Percentiles rank a stretch among this genome's conserved stretches.
phyloP scores from a whole-genome alignment of 192 early-diverging fungal genomes.

The Diversispora eburnea region DNA sequence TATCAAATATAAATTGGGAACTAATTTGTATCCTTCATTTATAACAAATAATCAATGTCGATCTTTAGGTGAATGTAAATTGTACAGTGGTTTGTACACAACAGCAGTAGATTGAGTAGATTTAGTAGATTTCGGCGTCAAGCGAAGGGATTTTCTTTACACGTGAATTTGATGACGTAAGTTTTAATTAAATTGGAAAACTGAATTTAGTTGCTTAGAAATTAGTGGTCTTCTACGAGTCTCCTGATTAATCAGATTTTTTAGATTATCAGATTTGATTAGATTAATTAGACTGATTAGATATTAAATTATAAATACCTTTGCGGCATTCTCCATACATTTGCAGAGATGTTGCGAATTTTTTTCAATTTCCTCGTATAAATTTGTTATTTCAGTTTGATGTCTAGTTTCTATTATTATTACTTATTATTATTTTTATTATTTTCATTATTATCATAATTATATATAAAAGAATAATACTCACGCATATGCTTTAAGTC shows the following conservation, averaged over 20 bases:
- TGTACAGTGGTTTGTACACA: too few relatives aligned
- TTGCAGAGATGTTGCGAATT: background rate
- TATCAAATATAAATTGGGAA: too few relatives aligned
- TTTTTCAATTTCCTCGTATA: conserved; percentile 19
- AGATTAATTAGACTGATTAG: background rate
- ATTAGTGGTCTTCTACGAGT: background rate
- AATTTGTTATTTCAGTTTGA: background rate
- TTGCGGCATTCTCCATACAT: background rate
- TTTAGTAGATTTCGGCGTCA: too few relatives aligned
- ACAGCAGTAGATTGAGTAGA: too few relatives aligned
- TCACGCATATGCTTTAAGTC: conserved; percentile 20
- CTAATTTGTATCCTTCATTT: too few relatives aligned
- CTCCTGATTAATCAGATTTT: background rate
- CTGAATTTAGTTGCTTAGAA: background rate
- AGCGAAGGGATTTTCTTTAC: too few relatives aligned
- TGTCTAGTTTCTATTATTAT: background rate
- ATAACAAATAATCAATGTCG: too few relatives aligned
- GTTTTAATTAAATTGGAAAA: background rate
- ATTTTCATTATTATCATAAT: too few relatives aligned
- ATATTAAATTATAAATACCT: background rate
- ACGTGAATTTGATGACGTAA: too few relatives aligned
- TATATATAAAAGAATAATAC: background rate
- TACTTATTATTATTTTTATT: background rate
- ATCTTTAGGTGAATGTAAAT: too few relatives aligned
- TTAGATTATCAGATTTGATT: background rate